Conservation (phyloP, 139 green algal species). For the Chlorella ohadii region DNA sequence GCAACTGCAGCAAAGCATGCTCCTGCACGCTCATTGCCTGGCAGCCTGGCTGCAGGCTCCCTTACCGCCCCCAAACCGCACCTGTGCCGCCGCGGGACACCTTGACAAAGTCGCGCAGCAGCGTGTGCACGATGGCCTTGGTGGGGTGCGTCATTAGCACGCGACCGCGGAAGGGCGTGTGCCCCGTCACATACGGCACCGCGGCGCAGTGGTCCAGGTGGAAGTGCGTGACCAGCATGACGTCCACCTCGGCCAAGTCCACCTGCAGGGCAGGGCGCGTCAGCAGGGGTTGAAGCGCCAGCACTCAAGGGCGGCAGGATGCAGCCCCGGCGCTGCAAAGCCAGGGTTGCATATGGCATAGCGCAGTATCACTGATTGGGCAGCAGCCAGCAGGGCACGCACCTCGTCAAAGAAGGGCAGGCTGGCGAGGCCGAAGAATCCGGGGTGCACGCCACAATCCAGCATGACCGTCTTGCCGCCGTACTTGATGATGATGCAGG, state of each 20-base stretch:
- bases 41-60: not conserved
- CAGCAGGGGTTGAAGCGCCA: no score
- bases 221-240: slow-evolving; percentile 98
- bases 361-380: no score
- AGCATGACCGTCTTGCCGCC: slow-evolving; percentile 90
- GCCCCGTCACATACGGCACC: slow-evolving; percentile 89
- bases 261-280: slow-evolving; percentile 38
- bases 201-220: slow-evolving; percentile 98
- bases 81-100: slow-evolving; percentile 58
- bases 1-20: no score
- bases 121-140: slow-evolving; percentile 94
- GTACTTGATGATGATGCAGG: slow-evolving; percentile 94
- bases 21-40: no score
- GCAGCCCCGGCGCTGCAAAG: no score
- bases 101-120: slow-evolving; percentile 92
- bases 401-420: slow-evolving; percentile 93
- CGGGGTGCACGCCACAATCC: slow-evolving; percentile 98
- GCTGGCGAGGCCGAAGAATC: slow-evolving; percentile 78
- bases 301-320: no score
- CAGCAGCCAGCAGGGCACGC: not conserved
- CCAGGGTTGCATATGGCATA: no score
- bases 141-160: slow-evolving; percentile 99
- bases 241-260: slow-evolving; percentile 84
- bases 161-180: slow-evolving; percentile 90
- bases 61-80: slow-evolving; percentile 48